A percentile compares a stretch with the other conserved stretches of the same genome.
Conservation (phyloP, 768 basidiomycete genomes). For the Serendipita sp. region DNA sequence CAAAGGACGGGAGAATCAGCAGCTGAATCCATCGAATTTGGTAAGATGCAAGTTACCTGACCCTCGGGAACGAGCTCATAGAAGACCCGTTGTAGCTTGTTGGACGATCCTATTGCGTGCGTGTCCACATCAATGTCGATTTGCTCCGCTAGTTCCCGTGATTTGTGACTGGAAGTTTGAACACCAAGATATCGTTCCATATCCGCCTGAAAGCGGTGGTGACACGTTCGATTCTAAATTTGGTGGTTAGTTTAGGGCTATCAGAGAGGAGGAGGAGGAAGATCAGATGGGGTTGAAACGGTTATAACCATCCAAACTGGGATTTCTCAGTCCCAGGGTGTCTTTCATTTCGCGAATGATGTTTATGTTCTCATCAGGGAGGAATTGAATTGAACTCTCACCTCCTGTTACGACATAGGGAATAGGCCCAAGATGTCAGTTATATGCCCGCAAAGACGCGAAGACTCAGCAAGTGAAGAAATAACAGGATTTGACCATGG, state of each 20-base stretch:
- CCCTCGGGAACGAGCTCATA: not conserved
- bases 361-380: conserved; percentile 35
- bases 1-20: not conserved
- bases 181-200: conserved; percentile 6
- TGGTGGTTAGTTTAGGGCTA: not conserved
- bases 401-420: conserved; percentile 22
- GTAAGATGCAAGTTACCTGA: not conserved
- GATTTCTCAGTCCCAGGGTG: conserved; percentile 1
- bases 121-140: not conserved
- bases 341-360: conserved; percentile 44
- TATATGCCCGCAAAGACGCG: not conserved
- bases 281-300: conserved; percentile 1
- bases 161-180: not conserved
- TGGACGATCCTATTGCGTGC: not conserved
- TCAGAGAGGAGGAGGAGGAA: not conserved
- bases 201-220: not conserved
- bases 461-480: conserved; percentile 11
- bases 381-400: conserved; percentile 18
- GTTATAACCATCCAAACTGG: not conserved
- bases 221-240: not conserved
- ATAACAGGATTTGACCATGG: conserved; percentile 14
- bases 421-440: not conserved
- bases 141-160: not conserved
- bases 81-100: not conserved
- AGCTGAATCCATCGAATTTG: no score